Percentiles rank a stretch among this genome's conserved stretches.
These are phyloP conservation scores for Calvatia gigantea DNA, from an alignment of 768 basidiomycete species.

Conservation along the genomic window DNA sequence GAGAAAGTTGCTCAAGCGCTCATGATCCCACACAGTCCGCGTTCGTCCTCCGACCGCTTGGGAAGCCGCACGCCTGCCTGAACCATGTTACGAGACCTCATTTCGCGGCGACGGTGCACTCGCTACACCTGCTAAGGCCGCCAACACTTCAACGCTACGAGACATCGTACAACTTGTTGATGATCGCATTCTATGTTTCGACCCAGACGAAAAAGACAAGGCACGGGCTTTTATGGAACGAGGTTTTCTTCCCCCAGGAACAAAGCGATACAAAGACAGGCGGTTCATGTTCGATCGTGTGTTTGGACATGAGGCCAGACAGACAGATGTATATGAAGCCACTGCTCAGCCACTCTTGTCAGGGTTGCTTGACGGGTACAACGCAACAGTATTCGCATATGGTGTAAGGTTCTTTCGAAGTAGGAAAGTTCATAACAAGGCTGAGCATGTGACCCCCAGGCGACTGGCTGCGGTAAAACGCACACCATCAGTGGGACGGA, in stretches of 20 bases:
- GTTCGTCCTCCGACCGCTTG: slow-evolving; percentile 83
- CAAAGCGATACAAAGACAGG: slow-evolving; percentile 94
- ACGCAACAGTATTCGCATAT: slow-evolving; percentile 97
- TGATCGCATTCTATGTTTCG: slow-evolving; percentile 93
- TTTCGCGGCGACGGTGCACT: slow-evolving; percentile 86
- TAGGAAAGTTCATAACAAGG: neutral
- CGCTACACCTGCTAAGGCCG: slow-evolving; percentile 58
- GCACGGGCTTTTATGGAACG: slow-evolving; percentile 78
- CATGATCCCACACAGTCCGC: slow-evolving; percentile 55
- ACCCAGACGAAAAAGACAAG: slow-evolving; percentile 88
- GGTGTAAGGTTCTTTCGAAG: slow-evolving; percentile 60
- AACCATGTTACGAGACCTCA: slow-evolving; percentile 63
- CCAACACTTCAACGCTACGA: slow-evolving; percentile 56
- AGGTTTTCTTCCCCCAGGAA: slow-evolving; percentile 81
- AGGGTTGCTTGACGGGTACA: slow-evolving; percentile 89
- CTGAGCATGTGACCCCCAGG: slow-evolving; percentile 44
- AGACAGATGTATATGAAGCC: slow-evolving; percentile 83
- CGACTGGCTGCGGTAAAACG: slow-evolving; percentile 99
- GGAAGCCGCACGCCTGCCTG: slow-evolving; percentile 84
- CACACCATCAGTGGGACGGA: slow-evolving; percentile 97
- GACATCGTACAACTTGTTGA: slow-evolving; percentile 88
- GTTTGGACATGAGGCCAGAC: slow-evolving; percentile 75
- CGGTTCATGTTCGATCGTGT: slow-evolving; percentile 97
- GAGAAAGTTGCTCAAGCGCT: slow-evolving; percentile 17
- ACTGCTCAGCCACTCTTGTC: slow-evolving; percentile 84